phyloP scores from a whole-genome alignment of 495 filamentous ascomycete genomes.

The Lasiosphaeriaceae sp. region DNA sequence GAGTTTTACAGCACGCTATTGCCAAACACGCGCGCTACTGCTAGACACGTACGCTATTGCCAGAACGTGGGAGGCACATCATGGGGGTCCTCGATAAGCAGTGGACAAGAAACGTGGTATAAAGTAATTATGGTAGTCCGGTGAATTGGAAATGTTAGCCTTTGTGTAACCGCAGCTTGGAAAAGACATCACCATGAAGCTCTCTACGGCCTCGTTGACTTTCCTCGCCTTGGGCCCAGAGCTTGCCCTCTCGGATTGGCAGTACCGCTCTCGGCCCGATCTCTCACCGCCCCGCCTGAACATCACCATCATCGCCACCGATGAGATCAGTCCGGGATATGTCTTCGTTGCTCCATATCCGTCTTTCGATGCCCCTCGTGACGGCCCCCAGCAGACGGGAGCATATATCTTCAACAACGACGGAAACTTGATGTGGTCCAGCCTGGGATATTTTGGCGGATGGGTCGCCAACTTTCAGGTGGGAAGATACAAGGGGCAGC shows the following conservation, averaged over 20 bases:
- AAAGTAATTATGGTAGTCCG: too few relatives aligned
- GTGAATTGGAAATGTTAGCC: too few relatives aligned
- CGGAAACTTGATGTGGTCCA: slow-evolving; percentile 50
- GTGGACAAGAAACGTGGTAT: too few relatives aligned
- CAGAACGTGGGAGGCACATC: too few relatives aligned
- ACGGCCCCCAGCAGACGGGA: slow-evolving; percentile 44
- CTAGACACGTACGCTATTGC: too few relatives aligned
- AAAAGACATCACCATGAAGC: neutral
- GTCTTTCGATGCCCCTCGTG: slow-evolving; percentile 28
- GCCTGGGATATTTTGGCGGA: slow-evolving; percentile 42
- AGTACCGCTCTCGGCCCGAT: slow-evolving; percentile 47
- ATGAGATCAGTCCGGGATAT: slow-evolving; percentile 40
- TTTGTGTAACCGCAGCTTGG: too few relatives aligned
- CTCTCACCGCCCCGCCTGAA: slow-evolving; percentile 45
- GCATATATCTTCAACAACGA: slow-evolving; percentile 48
- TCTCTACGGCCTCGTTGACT: neutral
- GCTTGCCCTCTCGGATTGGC: slow-evolving; percentile 37
- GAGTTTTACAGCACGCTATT: too few relatives aligned
- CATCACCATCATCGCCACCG: slow-evolving; percentile 45
- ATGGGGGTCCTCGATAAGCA: too few relatives aligned
- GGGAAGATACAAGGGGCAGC: slow-evolving; percentile 39
- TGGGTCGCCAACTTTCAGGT: slow-evolving; percentile 37
- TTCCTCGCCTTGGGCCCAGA: neutral
- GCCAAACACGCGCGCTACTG: too few relatives aligned
- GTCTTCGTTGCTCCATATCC: slow-evolving; percentile 47